Base-by-base conservation (phyloP, 306 rosid genomes). In the Trichosanthes cucumerina region DNA sequence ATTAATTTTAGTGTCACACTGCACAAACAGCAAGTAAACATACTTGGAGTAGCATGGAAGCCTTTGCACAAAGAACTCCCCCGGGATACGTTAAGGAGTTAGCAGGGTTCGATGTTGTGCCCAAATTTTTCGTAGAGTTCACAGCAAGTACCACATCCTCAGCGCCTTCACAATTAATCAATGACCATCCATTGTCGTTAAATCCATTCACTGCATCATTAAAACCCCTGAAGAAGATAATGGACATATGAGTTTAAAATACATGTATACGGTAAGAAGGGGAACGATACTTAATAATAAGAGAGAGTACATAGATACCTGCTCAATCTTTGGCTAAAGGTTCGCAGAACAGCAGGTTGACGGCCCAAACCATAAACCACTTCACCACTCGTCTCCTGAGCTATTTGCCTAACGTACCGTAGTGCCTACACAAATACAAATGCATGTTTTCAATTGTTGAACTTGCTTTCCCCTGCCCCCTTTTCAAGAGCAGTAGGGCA, bases 11-110 rank as follows among this genome's bases (percentile, higher is more conserved):
- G 43, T 23, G 38, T 18, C 6, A 77, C 57, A 46, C 18, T 36
- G 52, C 15, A 28, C 15, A 28, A 58, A 41, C 6, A 59, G 38
- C 73, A 76, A 81, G 13, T 47, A 77, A 76, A 79, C 91, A 81
- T 89, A 95, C 99, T 84, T 96, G 96, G 83, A 96, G 96, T 74
- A 96, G 83, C 99, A 96, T 96, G 70, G 99, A 96, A 80, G 98
- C 98, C 86, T 91, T 96, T 2, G 99, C 99, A 63, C 98, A 96
- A 50, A 96, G 93, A 84, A 96, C 83, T 73, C 99, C 99, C 71
- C 99, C 99, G 47, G 88, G 91, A 53, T 87, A 90, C 39, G 96
- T 64, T 28, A 91, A 91, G 71, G 97, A 86, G 89, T 84, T 87
- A 4, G 91, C 86, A 58, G 92, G 92, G 83, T 86, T 92, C 8